These are phyloP conservation scores for Hypoxylon fragiforme DNA, from an alignment of 495 filamentous ascomycete genomes.

Conservation along the genomic window DNA sequence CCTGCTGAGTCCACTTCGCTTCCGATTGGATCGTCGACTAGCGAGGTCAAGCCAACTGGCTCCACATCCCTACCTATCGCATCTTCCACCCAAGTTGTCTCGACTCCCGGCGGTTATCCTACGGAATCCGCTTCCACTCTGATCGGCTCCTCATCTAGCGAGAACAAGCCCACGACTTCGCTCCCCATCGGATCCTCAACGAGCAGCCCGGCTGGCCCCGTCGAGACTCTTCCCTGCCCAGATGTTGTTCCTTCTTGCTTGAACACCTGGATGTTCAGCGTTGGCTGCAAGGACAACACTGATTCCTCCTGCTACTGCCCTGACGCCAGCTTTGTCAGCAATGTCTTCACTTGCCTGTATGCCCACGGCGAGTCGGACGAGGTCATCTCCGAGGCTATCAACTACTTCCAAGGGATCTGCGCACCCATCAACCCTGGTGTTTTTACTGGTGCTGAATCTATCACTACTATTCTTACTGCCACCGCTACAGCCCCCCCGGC, in stretches of 20 bases:
- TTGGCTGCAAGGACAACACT: conserved; percentile 81
- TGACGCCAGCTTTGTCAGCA: conserved; percentile 70
- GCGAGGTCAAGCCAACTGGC: not conserved
- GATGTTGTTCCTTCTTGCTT: conserved; percentile 81
- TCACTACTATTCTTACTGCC: conserved; percentile 61
- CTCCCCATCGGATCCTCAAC: conserved; percentile 18
- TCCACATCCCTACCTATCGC: not conserved
- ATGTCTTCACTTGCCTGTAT: conserved; percentile 79
- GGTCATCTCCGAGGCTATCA: conserved; percentile 71
- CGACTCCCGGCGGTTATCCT: not conserved
- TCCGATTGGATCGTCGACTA: not conserved
- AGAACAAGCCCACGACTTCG: not conserved
- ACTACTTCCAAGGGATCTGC: conserved; percentile 92
- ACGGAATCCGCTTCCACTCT: not conserved
- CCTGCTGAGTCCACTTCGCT: conserved; percentile 16
- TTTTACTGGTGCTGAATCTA: conserved; percentile 63
- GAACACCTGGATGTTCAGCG: conserved; percentile 84
- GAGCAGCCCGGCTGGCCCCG: conserved; percentile 41
- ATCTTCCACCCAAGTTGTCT: not conserved
- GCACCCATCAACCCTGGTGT: conserved; percentile 82
- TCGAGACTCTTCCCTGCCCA: conserved; percentile 62
- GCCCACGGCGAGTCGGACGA: conserved; percentile 68
- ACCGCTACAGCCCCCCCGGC: conserved; percentile 50
- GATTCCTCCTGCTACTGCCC: conserved; percentile 88
- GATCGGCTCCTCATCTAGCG: not conserved